Percentiles rank a stretch among this genome's conserved stretches.
phyloP scores from a whole-genome alignment of 371 early-diverging fungal species.

The Mortierella sp. region DNA sequence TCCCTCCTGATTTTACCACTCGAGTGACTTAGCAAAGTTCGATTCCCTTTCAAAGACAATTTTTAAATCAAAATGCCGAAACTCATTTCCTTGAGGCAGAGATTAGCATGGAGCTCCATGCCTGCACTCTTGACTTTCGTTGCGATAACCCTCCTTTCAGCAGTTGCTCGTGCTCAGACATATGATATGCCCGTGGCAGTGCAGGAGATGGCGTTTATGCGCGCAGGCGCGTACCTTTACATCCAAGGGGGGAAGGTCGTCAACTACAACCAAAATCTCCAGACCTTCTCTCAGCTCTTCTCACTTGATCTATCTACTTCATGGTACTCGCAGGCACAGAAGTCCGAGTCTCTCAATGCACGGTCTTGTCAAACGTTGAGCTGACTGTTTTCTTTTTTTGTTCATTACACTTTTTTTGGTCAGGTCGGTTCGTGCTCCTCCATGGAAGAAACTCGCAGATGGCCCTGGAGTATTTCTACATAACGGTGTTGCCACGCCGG shows the following conservation, averaged over 20 bases:
- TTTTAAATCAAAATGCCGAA: no score
- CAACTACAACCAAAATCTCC: not conserved
- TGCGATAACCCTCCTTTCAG: not conserved
- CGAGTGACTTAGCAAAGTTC: no score
- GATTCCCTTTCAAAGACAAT: no score
- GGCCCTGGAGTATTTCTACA: not conserved
- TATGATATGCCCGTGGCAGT: not conserved
- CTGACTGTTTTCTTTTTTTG: no score
- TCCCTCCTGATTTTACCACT: no score
- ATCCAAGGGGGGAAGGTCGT: conserved; percentile 15
- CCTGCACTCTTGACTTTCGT: no score
- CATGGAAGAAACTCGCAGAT: conserved; percentile 13
- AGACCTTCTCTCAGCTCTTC: conserved; percentile 8
- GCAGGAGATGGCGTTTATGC: conserved; percentile 22
- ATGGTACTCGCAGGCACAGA: conserved; percentile 2
- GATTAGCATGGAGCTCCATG: no score
- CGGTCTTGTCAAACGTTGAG: no score
- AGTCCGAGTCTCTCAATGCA: no score
- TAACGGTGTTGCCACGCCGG: conserved; percentile 1
- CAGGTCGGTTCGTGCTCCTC: not conserved
- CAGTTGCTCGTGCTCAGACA: not conserved
- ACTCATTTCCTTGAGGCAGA: no score
- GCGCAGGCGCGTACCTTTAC: conserved; percentile 17
- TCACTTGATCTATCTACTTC: conserved; percentile 19
- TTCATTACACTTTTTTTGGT: no score